These are phyloP conservation scores for Botrytis cinerea DNA, from an alignment of 2,329 filamentous ascomycete species.

Conservation along the genomic window DNA sequence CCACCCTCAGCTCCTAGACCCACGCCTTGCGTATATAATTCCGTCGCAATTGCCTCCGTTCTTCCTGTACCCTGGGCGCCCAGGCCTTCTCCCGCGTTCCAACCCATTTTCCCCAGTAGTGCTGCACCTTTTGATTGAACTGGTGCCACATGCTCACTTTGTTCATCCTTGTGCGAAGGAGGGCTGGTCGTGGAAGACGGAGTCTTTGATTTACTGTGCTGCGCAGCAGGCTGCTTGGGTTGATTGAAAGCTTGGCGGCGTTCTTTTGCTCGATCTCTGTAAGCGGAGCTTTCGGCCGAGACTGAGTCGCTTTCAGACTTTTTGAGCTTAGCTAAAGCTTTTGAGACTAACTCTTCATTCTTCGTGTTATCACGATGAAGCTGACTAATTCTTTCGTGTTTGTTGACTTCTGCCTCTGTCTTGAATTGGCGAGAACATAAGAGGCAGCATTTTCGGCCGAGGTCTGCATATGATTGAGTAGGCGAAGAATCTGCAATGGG, in stretches of 20 bases:
- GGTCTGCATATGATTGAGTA: constrained; percentile 61
- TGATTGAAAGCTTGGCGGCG: constrained; percentile 64
- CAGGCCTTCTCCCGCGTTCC: constrained; percentile 64
- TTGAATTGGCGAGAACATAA: constrained; percentile 63
- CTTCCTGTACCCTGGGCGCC: constrained; percentile 64
- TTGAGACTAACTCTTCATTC: constrained; percentile 49
- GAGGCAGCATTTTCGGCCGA: constrained; percentile 58
- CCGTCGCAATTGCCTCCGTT: constrained; percentile 63
- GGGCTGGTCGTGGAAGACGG: constrained; percentile 25
- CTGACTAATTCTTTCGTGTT: constrained; percentile 60
- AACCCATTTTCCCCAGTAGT: constrained; percentile 73
- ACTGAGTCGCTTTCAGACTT: constrained; percentile 34
- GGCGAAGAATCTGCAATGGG: constrained; percentile 42
- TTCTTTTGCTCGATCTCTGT: constrained; percentile 65
- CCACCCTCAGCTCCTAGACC: constrained; percentile 69
- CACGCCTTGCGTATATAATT: constrained; percentile 67
- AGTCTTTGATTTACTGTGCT: constrained; percentile 43
- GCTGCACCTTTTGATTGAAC: constrained; percentile 63
- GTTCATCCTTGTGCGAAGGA: constrained; percentile 43
- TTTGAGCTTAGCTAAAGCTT: constrained; percentile 44
- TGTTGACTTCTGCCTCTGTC: constrained; percentile 54
- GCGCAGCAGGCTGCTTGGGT: constrained; percentile 53
- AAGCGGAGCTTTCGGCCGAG: constrained; percentile 33
- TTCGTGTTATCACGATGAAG: constrained; percentile 58
- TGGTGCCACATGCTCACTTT: constrained; percentile 43